Conservation (phyloP, 805 yeast genomes). For the Hermanozyma aechmeae region DNA sequence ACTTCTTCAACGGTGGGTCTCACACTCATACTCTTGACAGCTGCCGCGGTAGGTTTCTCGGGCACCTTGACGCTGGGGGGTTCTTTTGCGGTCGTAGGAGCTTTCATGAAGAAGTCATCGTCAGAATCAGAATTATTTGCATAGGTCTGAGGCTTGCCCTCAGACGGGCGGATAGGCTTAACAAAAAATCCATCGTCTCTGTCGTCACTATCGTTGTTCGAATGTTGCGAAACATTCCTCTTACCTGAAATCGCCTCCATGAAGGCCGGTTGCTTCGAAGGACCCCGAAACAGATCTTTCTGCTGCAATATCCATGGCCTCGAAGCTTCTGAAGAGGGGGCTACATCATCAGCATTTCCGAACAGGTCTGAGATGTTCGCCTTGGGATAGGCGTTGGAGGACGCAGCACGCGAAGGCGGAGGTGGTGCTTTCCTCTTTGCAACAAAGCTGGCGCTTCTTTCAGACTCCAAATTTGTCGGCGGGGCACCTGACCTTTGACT, state of each 20-base stretch:
- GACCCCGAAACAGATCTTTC: too few relatives aligned
- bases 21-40: conserved; percentile 40
- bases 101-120: conserved; percentile 13
- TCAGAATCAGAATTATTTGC: conserved; percentile 3
- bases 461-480: conserved; percentile 6
- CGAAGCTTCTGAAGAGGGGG: too few relatives aligned
- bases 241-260: too few relatives aligned
- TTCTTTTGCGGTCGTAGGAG: conserved; percentile 1
- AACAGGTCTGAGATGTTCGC: too few relatives aligned
- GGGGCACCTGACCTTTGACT: conserved; percentile 2
- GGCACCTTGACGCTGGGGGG: not conserved
- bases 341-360: too few relatives aligned
- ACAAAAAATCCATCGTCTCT: conserved; percentile 3
- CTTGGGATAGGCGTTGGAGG: too few relatives aligned
- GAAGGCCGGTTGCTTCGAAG: too few relatives aligned
- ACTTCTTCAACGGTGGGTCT: conserved; percentile 95
- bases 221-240: too few relatives aligned
- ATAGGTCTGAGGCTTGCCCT: too few relatives aligned
- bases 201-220: conserved; percentile 3
- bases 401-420: conserved; percentile 42
- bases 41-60: not conserved
- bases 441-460: conserved; percentile 29
- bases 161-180: conserved; percentile 4
- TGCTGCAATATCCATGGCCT: too few relatives aligned
- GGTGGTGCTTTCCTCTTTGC: conserved; percentile 70